Evolutionary conservation across 805 yeast species (phyloP).

Genomic region (Wickerhamomyces queroliae): DNA sequence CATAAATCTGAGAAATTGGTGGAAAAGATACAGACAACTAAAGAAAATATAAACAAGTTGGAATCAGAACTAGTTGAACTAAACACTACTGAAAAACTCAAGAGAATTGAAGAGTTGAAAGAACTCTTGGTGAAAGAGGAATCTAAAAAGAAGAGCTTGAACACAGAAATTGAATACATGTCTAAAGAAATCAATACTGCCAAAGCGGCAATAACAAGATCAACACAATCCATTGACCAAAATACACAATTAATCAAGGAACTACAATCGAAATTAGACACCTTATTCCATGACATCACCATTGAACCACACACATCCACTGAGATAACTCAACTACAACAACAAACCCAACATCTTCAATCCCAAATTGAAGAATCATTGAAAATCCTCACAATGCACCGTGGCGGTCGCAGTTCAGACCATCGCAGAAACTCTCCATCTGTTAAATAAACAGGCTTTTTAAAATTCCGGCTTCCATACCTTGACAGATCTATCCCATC

Average conservation of each 20-base stretch:
- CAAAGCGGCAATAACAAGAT: slow-evolving; percentile 38
- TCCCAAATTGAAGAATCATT: slow-evolving; percentile 16
- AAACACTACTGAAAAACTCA: slow-evolving; percentile 19
- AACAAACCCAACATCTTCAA: slow-evolving; percentile 7
- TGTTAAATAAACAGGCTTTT: slow-evolving; percentile 5
- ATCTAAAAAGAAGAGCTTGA: slow-evolving; percentile 38
- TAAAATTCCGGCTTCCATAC: slow-evolving; percentile 40
- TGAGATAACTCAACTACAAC: slow-evolving; percentile 11
- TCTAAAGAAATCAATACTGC: slow-evolving; percentile 52
- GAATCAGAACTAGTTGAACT: slow-evolving; percentile 24
- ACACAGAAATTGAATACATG: slow-evolving; percentile 63
- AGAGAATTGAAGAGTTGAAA: slow-evolving; percentile 36
- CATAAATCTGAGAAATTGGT: slow-evolving; percentile 24
- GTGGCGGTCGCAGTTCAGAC: slow-evolving; percentile 12
- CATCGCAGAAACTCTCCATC: slow-evolving; percentile 16
- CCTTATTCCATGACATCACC: slow-evolving; percentile 14
- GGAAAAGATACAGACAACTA: slow-evolving; percentile 18
- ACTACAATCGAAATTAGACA: slow-evolving; percentile 10
- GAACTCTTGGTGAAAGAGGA: slow-evolving; percentile 38
- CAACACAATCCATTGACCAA: slow-evolving; percentile 26
- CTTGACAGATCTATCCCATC: slow-evolving; percentile 83
- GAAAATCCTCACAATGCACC: slow-evolving; percentile 12
- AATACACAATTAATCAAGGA: slow-evolving; percentile 8
- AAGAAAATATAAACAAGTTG: slow-evolving; percentile 20
- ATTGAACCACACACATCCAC: slow-evolving; percentile 9